These are phyloP conservation scores for Aspergillus hiratsukae DNA, from an alignment of 2,329 filamentous ascomycete species.

Conservation along the genomic window DNA sequence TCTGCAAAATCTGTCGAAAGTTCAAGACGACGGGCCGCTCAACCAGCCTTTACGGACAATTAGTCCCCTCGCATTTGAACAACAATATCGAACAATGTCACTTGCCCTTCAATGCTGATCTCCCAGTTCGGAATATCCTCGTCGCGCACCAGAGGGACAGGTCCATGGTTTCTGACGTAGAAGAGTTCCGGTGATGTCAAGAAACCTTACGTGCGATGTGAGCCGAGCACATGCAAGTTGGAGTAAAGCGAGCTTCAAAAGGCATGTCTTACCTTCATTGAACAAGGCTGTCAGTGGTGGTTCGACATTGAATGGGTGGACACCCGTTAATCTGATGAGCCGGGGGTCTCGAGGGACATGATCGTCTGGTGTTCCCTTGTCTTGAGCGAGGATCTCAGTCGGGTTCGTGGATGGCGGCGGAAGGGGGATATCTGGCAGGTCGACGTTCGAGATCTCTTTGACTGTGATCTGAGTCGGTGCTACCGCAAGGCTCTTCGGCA, in stretches of 20 bases:
- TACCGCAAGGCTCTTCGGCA: slow-evolving; percentile 11
- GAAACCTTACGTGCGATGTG: slow-evolving; percentile 55
- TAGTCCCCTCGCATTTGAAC: background rate
- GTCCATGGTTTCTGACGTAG: slow-evolving; percentile 87
- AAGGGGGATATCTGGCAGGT: slow-evolving; percentile 53
- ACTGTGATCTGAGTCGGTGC: slow-evolving; percentile 21
- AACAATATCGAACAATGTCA: background rate
- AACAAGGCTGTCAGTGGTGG: slow-evolving; percentile 74
- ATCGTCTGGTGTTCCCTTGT: slow-evolving; percentile 75
- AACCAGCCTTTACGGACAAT: slow-evolving; percentile 54
- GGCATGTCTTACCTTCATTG: slow-evolving; percentile 46
- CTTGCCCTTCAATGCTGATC: slow-evolving; percentile 69
- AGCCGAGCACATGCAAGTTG: background rate
- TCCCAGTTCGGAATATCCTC: slow-evolving; percentile 72
- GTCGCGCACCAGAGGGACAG: slow-evolving; percentile 71
- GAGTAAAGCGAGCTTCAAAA: background rate
- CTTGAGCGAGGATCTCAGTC: slow-evolving; percentile 64
- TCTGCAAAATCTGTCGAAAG: slow-evolving; percentile 65
- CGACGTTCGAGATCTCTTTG: slow-evolving; percentile 20
- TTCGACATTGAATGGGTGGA: slow-evolving; percentile 89
- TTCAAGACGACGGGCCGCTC: slow-evolving; percentile 69
- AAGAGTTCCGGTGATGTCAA: slow-evolving; percentile 83
- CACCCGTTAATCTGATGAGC: slow-evolving; percentile 78
- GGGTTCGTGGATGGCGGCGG: slow-evolving; percentile 60
- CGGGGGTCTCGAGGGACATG: slow-evolving; percentile 77